These are phyloP conservation scores for Fraxinus platypoda DNA, from an alignment of 305 asterid genomes.

Conservation along the genomic window DNA sequence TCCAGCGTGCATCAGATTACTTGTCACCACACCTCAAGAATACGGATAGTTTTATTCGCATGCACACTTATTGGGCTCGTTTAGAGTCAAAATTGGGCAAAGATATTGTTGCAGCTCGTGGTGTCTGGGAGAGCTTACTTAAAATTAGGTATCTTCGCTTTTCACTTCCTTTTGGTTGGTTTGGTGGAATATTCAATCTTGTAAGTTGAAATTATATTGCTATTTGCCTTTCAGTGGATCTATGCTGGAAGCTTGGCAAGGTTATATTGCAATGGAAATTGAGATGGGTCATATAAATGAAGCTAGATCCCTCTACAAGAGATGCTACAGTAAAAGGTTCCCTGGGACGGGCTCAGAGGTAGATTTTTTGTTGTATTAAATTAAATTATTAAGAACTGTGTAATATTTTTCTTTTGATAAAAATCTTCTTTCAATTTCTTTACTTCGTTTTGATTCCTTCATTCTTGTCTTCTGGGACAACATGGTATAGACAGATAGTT, in stretches of 20 bases:
- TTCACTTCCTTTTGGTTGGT: constrained; percentile 17
- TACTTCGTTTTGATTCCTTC: neutral
- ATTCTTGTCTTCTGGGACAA: neutral
- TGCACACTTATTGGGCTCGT: constrained; percentile 79
- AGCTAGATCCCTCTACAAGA: constrained; percentile 87
- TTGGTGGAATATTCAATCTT: constrained; percentile 20
- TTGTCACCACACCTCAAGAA: constrained; percentile 64
- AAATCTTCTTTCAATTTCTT: constrained; percentile 9
- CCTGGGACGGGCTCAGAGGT: constrained; percentile 94
- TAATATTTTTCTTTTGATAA: constrained; percentile 2
- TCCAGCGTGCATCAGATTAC: constrained; percentile 84
- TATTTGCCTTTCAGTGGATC: constrained; percentile 61
- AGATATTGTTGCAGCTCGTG: constrained; percentile 76
- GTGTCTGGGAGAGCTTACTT: constrained; percentile 92
- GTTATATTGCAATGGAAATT: constrained; percentile 72
- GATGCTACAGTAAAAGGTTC: constrained; percentile 79
- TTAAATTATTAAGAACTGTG: neutral
- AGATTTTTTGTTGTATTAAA: constrained; percentile 15
- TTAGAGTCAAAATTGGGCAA: constrained; percentile 70
- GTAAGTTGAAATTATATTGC: constrained; percentile 2
- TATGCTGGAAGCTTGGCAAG: constrained; percentile 79
- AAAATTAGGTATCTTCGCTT: constrained; percentile 51
- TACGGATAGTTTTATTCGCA: constrained; percentile 49
- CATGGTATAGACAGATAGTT: neutral
- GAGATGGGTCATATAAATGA: constrained; percentile 64